phyloP scores from a whole-genome alignment of 2,329 filamentous ascomycete species.

The Aspergillus awamori region DNA sequence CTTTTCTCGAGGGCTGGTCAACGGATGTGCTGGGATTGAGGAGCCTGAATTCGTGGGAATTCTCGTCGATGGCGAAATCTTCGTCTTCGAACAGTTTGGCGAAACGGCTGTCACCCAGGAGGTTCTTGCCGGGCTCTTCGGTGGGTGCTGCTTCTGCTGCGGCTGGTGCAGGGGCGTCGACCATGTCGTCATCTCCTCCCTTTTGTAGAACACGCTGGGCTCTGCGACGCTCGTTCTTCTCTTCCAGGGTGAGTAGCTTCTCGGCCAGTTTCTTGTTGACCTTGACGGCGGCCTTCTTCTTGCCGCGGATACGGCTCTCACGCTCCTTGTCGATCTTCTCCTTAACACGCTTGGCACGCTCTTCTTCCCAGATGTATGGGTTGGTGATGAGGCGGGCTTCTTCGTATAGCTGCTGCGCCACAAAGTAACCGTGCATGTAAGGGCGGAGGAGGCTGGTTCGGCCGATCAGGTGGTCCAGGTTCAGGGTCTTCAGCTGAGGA shows the following conservation, averaged over 20 bases:
- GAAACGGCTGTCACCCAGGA: conserved; percentile 87
- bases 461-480: conserved; percentile 84
- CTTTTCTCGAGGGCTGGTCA: conserved; percentile 34
- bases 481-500: conserved; percentile 81
- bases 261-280: conserved; percentile 76
- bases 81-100: conserved; percentile 86
- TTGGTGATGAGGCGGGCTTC: conserved; percentile 91
- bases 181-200: conserved; percentile 57
- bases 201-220: conserved; percentile 55
- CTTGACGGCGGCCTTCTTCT: conserved; percentile 86
- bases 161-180: conserved; percentile 29
- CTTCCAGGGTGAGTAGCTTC: conserved; percentile 61
- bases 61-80: conserved; percentile 90
- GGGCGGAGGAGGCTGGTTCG: conserved; percentile 86
- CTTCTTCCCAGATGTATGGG: conserved; percentile 90
- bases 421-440: conserved; percentile 99
- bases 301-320: conserved; percentile 89
- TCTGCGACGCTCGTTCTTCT: conserved; percentile 54
- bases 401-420: conserved; percentile 92
- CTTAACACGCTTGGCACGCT: conserved; percentile 85
- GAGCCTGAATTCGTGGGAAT: conserved; percentile 78
- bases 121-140: conserved; percentile 54
- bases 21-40: conserved; percentile 82
- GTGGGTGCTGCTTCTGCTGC: conserved; percentile 8
- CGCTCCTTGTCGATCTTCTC: conserved; percentile 97